phyloP scores from a whole-genome alignment of 306 rosid species.

The Potentilla sterilis region DNA sequence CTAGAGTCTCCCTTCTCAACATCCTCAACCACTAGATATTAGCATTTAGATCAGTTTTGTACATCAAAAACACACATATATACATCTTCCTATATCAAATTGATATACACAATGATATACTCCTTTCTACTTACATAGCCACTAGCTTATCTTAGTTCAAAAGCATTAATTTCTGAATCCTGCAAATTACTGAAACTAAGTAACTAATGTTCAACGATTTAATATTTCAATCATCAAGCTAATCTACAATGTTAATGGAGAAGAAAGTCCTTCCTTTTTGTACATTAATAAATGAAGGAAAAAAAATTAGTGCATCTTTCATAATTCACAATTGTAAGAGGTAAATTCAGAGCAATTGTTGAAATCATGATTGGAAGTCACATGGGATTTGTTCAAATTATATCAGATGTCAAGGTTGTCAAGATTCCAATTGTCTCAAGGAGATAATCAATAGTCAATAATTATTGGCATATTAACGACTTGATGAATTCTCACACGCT shows the following conservation, averaged over 20 bases:
- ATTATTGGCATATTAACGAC: background rate
- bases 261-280: background rate
- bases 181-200: background rate
- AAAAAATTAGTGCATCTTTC: too few species aligned
- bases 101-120: background rate
- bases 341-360: background rate
- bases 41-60: background rate
- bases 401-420: background rate
- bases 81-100: background rate
- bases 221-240: background rate
- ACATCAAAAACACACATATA: background rate
- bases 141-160: background rate
- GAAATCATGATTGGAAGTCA: background rate
- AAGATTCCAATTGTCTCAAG: background rate
- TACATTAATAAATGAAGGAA: background rate
- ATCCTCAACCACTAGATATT: conserved; percentile 25
- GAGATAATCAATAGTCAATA: background rate
- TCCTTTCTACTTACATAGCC: background rate
- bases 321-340: too few species aligned
- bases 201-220: background rate
- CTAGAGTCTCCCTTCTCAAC: conserved; percentile 40
- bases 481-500: background rate
- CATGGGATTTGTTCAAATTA: background rate
- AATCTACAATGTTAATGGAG: background rate
- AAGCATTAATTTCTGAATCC: background rate